Evolutionary conservation across 2,329 filamentous ascomycete genomes (phyloP).

Genomic region (Venturia oleaginea): DNA sequence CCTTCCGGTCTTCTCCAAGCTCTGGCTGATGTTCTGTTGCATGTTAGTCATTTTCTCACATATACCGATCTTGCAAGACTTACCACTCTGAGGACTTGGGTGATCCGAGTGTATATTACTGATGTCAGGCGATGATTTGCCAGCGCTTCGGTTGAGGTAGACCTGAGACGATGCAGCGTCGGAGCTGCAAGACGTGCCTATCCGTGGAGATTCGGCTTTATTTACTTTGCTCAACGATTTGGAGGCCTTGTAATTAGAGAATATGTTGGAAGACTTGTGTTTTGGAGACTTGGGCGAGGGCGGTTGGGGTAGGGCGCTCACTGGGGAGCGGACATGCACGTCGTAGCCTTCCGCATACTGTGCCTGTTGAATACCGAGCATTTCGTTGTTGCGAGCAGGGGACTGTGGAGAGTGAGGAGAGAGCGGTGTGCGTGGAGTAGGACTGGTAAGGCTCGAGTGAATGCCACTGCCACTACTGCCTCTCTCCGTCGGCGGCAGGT

Average conservation of each 20-base stretch:
- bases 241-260: slow-evolving; percentile 39
- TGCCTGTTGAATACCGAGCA: not conserved
- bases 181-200: not conserved
- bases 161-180: not conserved
- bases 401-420: slow-evolving; percentile 9
- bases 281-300: slow-evolving; percentile 14
- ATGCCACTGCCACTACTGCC: not conserved
- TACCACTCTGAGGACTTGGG: not conserved
- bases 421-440: slow-evolving; percentile 9
- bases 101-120: not conserved
- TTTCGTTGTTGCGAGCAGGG: not conserved
- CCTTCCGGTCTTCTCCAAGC: not conserved
- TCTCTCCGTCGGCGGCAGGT: slow-evolving; percentile 1
- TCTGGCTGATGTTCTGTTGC: not conserved
- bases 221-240: slow-evolving; percentile 33
- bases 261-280: slow-evolving; percentile 18
- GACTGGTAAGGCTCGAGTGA: not conserved
- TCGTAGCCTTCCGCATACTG: slow-evolving; percentile 14
- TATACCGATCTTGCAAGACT: not conserved
- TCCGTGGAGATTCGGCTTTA: not conserved
- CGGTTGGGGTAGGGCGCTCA: slow-evolving; percentile 12
- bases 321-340: slow-evolving; percentile 11
- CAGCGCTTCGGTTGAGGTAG: not conserved
- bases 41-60: not conserved
- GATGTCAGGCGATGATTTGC: not conserved